Conservation (phyloP, 768 basidiomycete genomes). For the Psilocybe subaeruginosa region DNA sequence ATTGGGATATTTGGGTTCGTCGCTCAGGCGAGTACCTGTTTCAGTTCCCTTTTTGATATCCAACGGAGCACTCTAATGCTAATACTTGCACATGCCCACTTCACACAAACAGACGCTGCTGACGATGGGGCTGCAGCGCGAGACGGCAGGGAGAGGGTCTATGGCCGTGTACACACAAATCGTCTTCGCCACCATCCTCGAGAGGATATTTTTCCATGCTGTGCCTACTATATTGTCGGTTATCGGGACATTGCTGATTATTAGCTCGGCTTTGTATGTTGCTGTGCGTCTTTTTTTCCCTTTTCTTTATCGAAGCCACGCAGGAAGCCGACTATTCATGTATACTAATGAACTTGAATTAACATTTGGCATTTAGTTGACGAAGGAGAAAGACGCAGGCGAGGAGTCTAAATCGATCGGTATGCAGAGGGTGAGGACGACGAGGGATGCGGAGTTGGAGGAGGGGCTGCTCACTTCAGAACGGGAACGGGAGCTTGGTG, state of each 20-base stretch:
- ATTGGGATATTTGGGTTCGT: conserved; percentile 57
- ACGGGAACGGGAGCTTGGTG: too few relatives aligned
- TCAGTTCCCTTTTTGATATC: background rate
- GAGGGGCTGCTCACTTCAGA: background rate
- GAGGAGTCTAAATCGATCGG: background rate
- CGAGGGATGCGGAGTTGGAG: conserved; percentile 3
- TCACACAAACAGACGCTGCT: conserved; percentile 42
- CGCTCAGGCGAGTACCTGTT: conserved; percentile 42
- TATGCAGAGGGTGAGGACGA: background rate
- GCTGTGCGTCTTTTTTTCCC: conserved; percentile 46
- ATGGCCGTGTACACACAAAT: conserved; percentile 63
- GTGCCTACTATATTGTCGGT: conserved; percentile 61
- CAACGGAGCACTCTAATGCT: background rate
- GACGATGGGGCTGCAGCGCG: conserved; percentile 28
- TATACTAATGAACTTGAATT: too few relatives aligned
- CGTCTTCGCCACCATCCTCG: conserved; percentile 68
- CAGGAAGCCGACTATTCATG: too few relatives aligned
- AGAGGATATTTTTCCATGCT: conserved; percentile 65
- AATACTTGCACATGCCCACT: background rate
- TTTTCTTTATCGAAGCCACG: background rate
- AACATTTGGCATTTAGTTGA: conserved; percentile 2
- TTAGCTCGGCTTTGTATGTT: conserved; percentile 64
- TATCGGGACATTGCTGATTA: conserved; percentile 66
- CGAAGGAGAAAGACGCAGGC: conserved; percentile 15
- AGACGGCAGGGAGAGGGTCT: conserved; percentile 41